These are phyloP conservation scores for Asterella californica DNA, from an alignment of 225 moss, liverwort and hornwort genomes.

Conservation along the genomic window DNA sequence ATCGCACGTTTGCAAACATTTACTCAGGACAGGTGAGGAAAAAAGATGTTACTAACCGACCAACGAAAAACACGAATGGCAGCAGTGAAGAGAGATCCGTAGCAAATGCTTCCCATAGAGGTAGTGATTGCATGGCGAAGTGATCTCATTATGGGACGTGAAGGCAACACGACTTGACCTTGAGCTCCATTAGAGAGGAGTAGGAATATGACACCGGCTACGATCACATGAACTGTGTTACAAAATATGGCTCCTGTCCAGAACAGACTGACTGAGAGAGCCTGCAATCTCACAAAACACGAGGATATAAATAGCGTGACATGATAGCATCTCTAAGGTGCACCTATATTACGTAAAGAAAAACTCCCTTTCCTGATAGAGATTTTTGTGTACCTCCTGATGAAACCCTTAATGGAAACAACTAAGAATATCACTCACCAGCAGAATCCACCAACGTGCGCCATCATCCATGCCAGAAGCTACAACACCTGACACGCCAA, in stretches of 20 bases:
- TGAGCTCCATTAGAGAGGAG: conserved; percentile 39
- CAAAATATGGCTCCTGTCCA: conserved; percentile 54
- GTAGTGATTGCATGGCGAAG: conserved; percentile 52
- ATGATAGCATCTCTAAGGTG: not conserved
- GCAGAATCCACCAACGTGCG: conserved; percentile 46
- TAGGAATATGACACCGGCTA: conserved; percentile 47
- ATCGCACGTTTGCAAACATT: not conserved
- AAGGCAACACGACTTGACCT: conserved; percentile 33
- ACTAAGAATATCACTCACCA: conserved; percentile 30
- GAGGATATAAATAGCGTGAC: not conserved
- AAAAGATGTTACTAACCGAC: conserved; percentile 35
- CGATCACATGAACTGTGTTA: conserved; percentile 48
- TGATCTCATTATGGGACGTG: conserved; percentile 40
- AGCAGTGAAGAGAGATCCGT: conserved; percentile 56
- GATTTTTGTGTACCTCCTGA: not conserved
- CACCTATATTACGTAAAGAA: not conserved
- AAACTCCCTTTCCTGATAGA: not conserved
- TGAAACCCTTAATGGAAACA: not conserved
- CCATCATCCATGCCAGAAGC: conserved; percentile 36
- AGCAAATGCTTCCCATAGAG: conserved; percentile 53
- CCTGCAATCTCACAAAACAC: conserved; percentile 26
- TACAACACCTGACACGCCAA: conserved; percentile 55
- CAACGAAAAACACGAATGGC: conserved; percentile 51
- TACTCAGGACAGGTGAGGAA: not conserved
- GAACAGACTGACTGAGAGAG: conserved; percentile 48